Conservation (phyloP, 768 basidiomycete genomes). For the Lepiota brunneoincarnata region DNA sequence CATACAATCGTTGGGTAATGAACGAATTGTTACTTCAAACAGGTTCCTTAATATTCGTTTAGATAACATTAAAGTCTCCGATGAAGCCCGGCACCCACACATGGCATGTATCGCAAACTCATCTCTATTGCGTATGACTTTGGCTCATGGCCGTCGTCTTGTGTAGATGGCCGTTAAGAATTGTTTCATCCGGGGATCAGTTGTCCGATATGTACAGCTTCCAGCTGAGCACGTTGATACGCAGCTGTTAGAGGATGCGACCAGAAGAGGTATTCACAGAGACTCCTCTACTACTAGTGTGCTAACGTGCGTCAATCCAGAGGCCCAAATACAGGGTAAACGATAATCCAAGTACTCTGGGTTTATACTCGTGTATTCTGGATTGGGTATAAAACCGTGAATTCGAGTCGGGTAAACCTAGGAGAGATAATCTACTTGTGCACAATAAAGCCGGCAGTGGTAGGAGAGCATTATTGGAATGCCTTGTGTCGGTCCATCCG, state of each 20-base stretch:
- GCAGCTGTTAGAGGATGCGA: constrained; percentile 93
- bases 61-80: constrained; percentile 89
- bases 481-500: not conserved
- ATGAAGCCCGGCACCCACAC: constrained; percentile 93
- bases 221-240: constrained; percentile 93
- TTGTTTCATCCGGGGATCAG: constrained; percentile 97
- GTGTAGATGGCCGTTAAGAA: constrained; percentile 96
- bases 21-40: constrained; percentile 9
- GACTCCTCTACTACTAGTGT: not conserved
- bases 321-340: constrained; percentile 45
- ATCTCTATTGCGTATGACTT: not conserved
- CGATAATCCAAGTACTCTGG: constrained; percentile 21
- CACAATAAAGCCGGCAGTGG: too few species aligned
- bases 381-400: not conserved
- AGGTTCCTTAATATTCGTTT: constrained; percentile 96
- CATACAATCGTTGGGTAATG: not conserved
- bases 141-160: not conserved
- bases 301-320: constrained; percentile 25
- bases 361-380: not conserved
- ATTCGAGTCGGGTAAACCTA: too few species aligned
- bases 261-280: constrained; percentile 73
- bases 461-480: not conserved
- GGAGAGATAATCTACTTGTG: too few species aligned
- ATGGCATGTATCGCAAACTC: constrained; percentile 61
- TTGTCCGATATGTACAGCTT: constrained; percentile 95